Evolutionary conservation across 2,329 filamentous ascomycete species (phyloP).

Genomic region (Stagonosporopsis tanaceti): DNA sequence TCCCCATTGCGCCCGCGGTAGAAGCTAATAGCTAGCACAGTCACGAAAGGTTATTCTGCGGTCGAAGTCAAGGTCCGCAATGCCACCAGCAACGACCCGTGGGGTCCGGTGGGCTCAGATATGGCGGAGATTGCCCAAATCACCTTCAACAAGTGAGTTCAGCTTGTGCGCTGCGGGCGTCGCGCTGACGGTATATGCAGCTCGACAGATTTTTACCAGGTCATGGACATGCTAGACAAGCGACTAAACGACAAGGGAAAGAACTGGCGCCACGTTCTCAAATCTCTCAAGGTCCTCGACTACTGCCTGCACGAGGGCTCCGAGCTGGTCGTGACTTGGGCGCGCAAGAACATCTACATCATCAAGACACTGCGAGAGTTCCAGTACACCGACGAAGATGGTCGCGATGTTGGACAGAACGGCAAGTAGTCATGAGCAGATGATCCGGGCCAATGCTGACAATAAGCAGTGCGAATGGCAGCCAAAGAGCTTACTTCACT

Average conservation of each 20-base stretch:
- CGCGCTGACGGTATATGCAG: constrained; percentile 58
- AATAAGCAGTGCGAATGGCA: constrained; percentile 79
- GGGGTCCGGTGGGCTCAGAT: constrained; percentile 96
- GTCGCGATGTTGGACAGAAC: constrained; percentile 93
- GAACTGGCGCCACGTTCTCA: constrained; percentile 98
- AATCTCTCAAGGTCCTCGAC: constrained; percentile 96
- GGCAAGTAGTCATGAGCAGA: constrained; percentile 65
- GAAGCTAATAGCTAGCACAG: constrained; percentile 47
- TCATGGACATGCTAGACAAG: constrained; percentile 99
- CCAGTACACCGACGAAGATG: constrained; percentile 94
- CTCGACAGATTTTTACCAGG: constrained; percentile 97
- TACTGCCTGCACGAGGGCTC: constrained; percentile 98
- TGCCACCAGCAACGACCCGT: constrained; percentile 95
- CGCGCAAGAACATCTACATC: constrained; percentile 96
- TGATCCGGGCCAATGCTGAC: constrained; percentile 24
- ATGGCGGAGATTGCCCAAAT: constrained; percentile 99
- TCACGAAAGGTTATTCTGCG: constrained; percentile 96
- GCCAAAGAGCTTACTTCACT: constrained; percentile 95
- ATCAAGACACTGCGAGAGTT: constrained; percentile 99
- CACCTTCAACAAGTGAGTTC: constrained; percentile 91
- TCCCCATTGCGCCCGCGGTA: constrained; percentile 3
- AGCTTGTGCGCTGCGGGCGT: constrained; percentile 7
- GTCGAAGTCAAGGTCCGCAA: constrained; percentile 90
- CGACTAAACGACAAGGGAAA: constrained; percentile 98
- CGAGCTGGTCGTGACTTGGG: constrained; percentile 96